Base-by-base conservation (phyloP, 2,329 filamentous ascomycete species). In the Xylariales sp. region DNA sequence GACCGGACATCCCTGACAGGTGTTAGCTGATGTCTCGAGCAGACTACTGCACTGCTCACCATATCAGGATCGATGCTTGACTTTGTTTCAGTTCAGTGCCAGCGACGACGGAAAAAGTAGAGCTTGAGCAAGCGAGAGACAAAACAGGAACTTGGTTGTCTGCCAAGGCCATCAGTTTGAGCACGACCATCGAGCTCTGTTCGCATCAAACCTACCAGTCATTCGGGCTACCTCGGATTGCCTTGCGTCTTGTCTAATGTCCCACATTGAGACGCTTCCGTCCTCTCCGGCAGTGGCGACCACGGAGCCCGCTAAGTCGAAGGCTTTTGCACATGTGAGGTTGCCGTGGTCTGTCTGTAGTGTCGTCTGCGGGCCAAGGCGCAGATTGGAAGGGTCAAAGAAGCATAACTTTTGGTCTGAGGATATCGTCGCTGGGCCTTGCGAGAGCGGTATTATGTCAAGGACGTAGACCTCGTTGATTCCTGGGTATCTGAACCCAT, bases 261-360 rank as follows among this genome's bases (percentile, higher is more conserved):
- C 84, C 80, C 82, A 84, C 35, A 85, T 63, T 0, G 68, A 74
- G 9, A 88, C 74, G 7, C 70, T 67, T 6, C 86, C 86, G 56
- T 89, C 82, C 58, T 84, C 77, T 34, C 86, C 86, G 1, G 84
- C 78, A 0, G 86, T 89, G 45, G 77, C 78, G 5, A 88, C 68
- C 15, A 82, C 56, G 4, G 71, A 72, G 20, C 69, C 70, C 15
- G 60, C 61, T 4, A 62, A 64, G 45, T 78, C 76, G 34, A 78
- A 74, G 1, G 74, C 67, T 39, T 74, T 71, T 21, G 87, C 65
- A 46, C 77, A 79, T 11, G 80, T 82, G 50, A 88, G 65, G 46
- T 84, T 84, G 4, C 73, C 70, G 48, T 86, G 80, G 22, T 71
- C 66, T 8, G 74, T 76, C 25, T 60, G 57, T 35, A 78, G 63